phyloP scores from a whole-genome alignment of 176 grass and related monocot species.

The Saccharum officinarum region DNA sequence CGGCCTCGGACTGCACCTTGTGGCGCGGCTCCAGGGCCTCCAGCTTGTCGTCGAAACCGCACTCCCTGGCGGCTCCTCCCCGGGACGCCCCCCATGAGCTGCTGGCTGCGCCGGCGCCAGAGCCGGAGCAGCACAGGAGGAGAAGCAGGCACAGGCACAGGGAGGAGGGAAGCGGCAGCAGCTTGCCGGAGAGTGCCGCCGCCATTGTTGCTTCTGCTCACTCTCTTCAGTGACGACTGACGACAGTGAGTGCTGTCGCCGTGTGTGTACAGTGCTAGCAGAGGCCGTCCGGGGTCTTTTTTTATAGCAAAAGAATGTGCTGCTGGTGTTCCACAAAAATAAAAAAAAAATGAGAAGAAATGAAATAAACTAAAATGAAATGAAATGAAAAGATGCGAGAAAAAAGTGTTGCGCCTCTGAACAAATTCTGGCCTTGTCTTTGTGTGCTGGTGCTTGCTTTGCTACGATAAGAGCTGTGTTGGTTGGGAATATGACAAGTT shows the following conservation, averaged over 20 bases:
- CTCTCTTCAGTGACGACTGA: neutral
- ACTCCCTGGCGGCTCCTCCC: neutral
- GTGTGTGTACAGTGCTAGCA: neutral
- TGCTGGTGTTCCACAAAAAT: neutral
- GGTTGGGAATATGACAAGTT: no score
- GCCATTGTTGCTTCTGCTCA: neutral
- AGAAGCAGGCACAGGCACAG: neutral
- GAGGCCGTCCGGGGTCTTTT: neutral
- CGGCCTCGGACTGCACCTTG: neutral
- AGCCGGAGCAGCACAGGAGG: neutral
- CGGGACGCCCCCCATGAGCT: neutral
- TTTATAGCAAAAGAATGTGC: neutral
- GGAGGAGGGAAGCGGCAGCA: neutral
- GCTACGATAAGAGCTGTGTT: no score
- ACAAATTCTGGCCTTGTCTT: no score
- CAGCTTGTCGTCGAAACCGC: neutral
- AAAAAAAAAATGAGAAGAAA: no score
- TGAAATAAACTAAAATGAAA: neutral
- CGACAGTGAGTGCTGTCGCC: neutral
- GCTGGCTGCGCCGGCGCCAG: neutral
- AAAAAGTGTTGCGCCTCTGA: no score
- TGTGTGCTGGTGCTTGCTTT: no score
- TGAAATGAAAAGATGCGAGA: neutral
- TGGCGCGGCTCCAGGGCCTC: neutral
- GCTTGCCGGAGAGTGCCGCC: neutral